These are phyloP conservation scores for Naganishia randhawae DNA, from an alignment of 768 basidiomycete species.

Conservation along the genomic window DNA sequence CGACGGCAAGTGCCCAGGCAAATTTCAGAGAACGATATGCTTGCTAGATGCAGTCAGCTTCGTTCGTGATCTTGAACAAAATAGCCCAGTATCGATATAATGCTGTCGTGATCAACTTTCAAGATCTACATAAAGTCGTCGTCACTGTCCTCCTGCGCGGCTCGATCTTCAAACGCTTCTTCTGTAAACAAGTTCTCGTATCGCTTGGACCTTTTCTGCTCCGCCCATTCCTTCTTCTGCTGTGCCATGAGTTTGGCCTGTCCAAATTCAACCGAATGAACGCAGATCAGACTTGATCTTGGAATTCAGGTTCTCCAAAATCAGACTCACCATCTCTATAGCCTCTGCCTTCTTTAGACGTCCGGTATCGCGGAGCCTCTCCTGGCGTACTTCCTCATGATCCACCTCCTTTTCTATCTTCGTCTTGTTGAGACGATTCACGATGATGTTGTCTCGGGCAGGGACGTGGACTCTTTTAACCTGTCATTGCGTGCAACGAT, in stretches of 20 bases:
- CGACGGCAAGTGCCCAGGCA: no score
- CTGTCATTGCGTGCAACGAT: neutral
- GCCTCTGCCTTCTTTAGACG: conserved; percentile 63
- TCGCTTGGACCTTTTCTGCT: conserved; percentile 79
- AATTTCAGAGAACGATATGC: no score
- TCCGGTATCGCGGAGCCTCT: conserved; percentile 57
- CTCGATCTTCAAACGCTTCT: conserved; percentile 41
- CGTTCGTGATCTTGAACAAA: no score
- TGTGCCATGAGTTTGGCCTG: conserved; percentile 78
- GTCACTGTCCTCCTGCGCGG: conserved; percentile 57
- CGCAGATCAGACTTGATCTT: no score
- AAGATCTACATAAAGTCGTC: conserved; percentile 47
- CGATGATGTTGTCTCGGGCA: conserved; percentile 78
- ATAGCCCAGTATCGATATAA: neutral
- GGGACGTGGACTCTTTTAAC: conserved; percentile 63
- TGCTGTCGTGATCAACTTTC: neutral
- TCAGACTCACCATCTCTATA: conserved; percentile 65
- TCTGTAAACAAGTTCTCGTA: conserved; percentile 76
- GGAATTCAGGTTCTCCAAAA: no score
- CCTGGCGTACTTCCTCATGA: conserved; percentile 81
- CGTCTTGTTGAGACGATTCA: conserved; percentile 91
- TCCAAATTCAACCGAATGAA: no score
- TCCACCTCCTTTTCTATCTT: conserved; percentile 79
- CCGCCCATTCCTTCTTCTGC: conserved; percentile 69
- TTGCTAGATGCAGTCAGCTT: no score